Evolutionary conservation across 495 filamentous ascomycete species (phyloP).

Genomic region (Trichoderma virens): DNA sequence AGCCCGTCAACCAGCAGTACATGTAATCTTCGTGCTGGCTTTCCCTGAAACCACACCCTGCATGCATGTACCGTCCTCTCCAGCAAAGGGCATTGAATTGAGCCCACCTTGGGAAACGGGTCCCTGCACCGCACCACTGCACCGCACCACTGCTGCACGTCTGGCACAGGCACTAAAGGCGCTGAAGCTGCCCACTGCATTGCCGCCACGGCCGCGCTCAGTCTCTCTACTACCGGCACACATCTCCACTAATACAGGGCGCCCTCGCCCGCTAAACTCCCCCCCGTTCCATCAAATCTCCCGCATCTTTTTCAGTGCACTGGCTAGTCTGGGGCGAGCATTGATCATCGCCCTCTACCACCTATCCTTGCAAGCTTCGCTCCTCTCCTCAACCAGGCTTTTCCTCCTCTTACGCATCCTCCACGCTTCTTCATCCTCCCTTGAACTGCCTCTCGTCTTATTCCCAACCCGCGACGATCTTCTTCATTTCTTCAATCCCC

Average conservation of each 20-base stretch:
- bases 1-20: no score
- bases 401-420: not conserved
- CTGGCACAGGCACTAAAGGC: no score
- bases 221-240: not conserved
- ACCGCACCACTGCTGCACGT: not conserved
- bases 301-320: not conserved
- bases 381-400: not conserved
- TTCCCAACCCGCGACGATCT: not conserved
- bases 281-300: slow-evolving; percentile 9
- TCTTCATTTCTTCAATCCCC: not conserved
- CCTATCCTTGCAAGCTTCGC: not conserved
- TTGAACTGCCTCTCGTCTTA: not conserved
- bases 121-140: slow-evolving; percentile 3
- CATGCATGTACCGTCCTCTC: no score
- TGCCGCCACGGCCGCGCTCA: not conserved
- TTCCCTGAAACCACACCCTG: not conserved
- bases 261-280: not conserved
- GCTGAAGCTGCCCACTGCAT: not conserved
- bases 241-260: slow-evolving; percentile 2
- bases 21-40: not conserved
- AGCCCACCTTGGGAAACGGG: not conserved
- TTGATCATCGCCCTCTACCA: slow-evolving; percentile 3
- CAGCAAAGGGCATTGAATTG: not conserved
- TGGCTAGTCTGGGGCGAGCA: slow-evolving; percentile 9
- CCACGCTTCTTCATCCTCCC: not conserved